Base-by-base conservation (phyloP, 495 filamentous ascomycete genomes). In the Hyaloscypha finlandica region DNA sequence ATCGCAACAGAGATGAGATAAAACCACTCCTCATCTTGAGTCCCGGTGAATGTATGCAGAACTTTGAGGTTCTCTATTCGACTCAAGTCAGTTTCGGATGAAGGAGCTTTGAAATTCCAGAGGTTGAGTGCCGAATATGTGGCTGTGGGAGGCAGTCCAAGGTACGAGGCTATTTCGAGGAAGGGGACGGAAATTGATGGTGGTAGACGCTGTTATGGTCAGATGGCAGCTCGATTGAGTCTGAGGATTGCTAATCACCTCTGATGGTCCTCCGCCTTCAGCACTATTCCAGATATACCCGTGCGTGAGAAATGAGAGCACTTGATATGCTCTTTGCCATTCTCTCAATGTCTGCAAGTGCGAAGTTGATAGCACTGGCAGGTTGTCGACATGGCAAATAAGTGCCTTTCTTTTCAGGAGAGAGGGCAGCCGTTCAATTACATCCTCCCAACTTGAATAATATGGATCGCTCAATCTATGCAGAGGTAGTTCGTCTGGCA, bases 401-500 rank as follows among this genome's bases (percentile, higher is more conserved):
- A 75, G 37, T 1, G 30, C n/a, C n/a, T 37, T 33, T 8, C 39
- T 33, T 25, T 72, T 58, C 22, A 72, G 53, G 12, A 74, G 68
- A 29, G 29, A 19, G 6, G 69, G 69, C 16, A 75, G 42, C n/a
- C 65, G 20, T 9, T 54, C 31, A 5, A 72, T 59, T 19, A 71
- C 53, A 4, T 52, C 61, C 52, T 75, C 73, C 73, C 73, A 75
- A 4, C 45, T 42, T 37, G 63, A 52, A 29, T 75, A 75, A 57
- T 71, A 75, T 6, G 48, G 16, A 48, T 68, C 48, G 12, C 22
- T 33, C 14, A 72, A 51, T 58, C 35, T 42, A 16, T 53, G 22
- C 1, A 72, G 56, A 1, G 70, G 70, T 12, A 39, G 35, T 59
- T 72, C 42, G 42, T 89, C 77, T 0, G 95, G 91, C 20, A 99